Base-by-base conservation (phyloP, 2,329 filamentous ascomycete species). In the Fusarium verrucosum region DNA sequence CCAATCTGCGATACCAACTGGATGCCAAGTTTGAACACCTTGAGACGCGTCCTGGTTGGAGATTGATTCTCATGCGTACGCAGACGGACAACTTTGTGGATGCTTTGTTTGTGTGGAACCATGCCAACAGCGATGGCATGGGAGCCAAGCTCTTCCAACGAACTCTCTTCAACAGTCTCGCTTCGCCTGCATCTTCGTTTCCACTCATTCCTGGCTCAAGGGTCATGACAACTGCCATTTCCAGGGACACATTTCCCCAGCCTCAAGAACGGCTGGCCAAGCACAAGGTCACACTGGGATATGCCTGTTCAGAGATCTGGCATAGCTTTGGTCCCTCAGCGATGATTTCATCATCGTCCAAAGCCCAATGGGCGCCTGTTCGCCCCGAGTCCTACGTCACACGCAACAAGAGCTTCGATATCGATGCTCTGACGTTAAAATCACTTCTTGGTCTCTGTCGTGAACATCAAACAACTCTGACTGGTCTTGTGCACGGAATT, bases 181-280 rank as follows among this genome's bases (percentile, higher is more conserved):
- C 35, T 10, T 20, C 20, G 1, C 37, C 54, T 7, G 1, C 7
- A 9, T 7, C 8, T 3, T 10, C 13, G 3, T 37, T 23, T 6
- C 25, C 36, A 3, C 55, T 58, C 1, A 19, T 37, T 1, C 19
- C 10, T 8, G 26, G 14, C 11, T 53, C 56, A 0, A n/a, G 46
- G 14, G 23, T 25, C 0, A 30, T 59, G 22, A 30, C 14, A 0
- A 35, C 56, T 1, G 16, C 28, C 0, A n/a, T 45, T 1, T 22
- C 25, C 1, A 22, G 5, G 1, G 45, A 59, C 0, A 14, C 1
- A 3, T 59, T 59, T 25, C 54, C 54, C 1, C 56, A 59, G 2
- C 55, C 55, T 0, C 54, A 59, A 14, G 56, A 59, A 20, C 53
- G 40, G 2, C 28, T 59, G 0, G 54, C 46, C 10, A 59, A 59